phyloP scores from a whole-genome alignment of 768 basidiomycete species.

The Boletus tylopilopsis region DNA sequence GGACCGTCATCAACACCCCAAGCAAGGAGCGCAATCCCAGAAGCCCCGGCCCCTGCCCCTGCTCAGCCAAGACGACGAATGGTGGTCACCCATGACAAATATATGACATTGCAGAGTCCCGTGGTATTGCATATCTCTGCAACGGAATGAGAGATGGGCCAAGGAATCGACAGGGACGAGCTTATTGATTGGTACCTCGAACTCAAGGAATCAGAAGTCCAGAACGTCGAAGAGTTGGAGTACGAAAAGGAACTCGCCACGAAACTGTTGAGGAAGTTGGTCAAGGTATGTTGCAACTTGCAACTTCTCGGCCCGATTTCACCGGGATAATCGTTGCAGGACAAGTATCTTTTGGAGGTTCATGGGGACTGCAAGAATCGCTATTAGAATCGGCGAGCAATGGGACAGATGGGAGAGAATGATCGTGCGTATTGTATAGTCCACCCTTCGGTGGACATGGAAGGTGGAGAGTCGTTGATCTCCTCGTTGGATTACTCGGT shows the following conservation, averaged over 20 bases:
- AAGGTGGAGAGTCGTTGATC: constrained; percentile 33
- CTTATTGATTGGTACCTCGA: constrained; percentile 98
- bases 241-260: constrained; percentile 86
- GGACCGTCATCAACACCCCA: constrained; percentile 33
- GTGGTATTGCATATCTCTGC: constrained; percentile 80
- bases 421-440: constrained; percentile 84
- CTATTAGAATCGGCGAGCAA: constrained; percentile 61
- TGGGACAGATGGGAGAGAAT: constrained; percentile 54
- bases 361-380: constrained; percentile 79
- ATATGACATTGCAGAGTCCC: constrained; percentile 84
- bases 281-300: constrained; percentile 58
- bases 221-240: constrained; percentile 83
- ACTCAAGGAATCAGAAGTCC: constrained; percentile 76
- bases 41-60: constrained; percentile 33
- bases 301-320: not conserved
- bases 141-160: constrained; percentile 69
- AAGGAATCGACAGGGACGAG: constrained; percentile 84
- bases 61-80: constrained; percentile 65
- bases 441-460: constrained; percentile 81
- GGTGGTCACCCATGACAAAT: constrained; percentile 95
- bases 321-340: constrained; percentile 40
- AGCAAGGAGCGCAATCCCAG: constrained; percentile 25
- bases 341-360: constrained; percentile 81
- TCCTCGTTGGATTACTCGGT: constrained; percentile 7
- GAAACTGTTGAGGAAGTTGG: constrained; percentile 85